Base-by-base conservation (phyloP, 176 grass and related monocot genomes). In the Chloris gayana region DNA sequence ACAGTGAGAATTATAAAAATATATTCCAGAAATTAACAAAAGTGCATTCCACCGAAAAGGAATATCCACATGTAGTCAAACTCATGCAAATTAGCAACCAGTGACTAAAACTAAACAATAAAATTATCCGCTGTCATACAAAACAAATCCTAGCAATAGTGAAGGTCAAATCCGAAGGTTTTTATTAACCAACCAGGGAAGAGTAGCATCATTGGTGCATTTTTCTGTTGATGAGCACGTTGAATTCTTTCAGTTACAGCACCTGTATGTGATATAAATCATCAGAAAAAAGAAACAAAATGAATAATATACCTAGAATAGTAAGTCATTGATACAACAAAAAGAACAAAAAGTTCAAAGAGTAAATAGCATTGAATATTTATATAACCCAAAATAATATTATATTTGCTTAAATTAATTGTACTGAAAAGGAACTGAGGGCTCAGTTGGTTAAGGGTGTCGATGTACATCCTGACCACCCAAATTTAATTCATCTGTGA, bases 181-280 rank as follows among this genome's bases (percentile, higher is more conserved):
- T 44, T 65, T 83, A 88, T 78, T 45, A 32, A 80, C 78, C 76
- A 74, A 98, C 95, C 95, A 87, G 95, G 95, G 82, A 94, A 98
- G 44, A 98, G 95, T 25, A 98, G 60, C 95, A 98, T 94, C 87
- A 92, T 85, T 47, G 95, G 95, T 45, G 63, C 85, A 69, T 84
- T 68, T 22, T 91, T 83, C 14, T 92, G 87, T 85, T 26, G 73
- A 82, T 98, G 80, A 77, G 88, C 82, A 32, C 89, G 65, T 47
- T 91, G 80, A 60, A 98, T 88, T 92, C 92, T 98, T 72, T 94
- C 88, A 19, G 88, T 94, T 61, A 98, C 89, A 73, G 86, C 77
- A 87, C 92, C 95, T 98, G 80, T 58, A 68, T 42, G 32, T 26
- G n/a, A 33, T 35, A 58, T 70, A 76, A n/a, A 25, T 73, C 47